These are phyloP conservation scores for Geum urbanum DNA, from an alignment of 306 rosid genomes.

Conservation along the genomic window DNA sequence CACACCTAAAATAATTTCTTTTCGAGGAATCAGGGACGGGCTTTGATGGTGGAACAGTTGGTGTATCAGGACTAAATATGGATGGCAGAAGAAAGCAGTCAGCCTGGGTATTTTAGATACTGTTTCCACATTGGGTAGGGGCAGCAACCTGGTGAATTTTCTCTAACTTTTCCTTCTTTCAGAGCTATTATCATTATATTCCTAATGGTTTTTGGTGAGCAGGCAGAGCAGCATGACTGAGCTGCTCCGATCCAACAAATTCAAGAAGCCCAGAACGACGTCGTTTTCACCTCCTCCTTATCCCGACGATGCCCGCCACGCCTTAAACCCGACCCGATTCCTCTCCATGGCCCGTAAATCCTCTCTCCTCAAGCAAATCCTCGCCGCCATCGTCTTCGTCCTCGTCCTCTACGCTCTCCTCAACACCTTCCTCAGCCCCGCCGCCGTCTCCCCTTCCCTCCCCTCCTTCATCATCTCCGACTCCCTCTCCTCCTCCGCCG, in stretches of 20 bases:
- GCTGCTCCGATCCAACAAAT: slow-evolving; percentile 20
- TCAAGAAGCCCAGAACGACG: slow-evolving; percentile 10
- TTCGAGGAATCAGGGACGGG: slow-evolving; percentile 55
- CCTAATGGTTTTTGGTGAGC: slow-evolving; percentile 74
- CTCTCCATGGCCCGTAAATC: slow-evolving; percentile 50
- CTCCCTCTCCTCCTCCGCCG: slow-evolving; percentile 9
- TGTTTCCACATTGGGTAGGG: slow-evolving; percentile 46
- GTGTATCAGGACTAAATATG: slow-evolving; percentile 59
- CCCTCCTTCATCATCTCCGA: slow-evolving; percentile 30
- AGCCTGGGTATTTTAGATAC: slow-evolving; percentile 67
- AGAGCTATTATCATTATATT: slow-evolving; percentile 83
- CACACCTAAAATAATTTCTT: too few relatives aligned
- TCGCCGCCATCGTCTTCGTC: slow-evolving; percentile 37
- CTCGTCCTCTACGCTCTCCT: slow-evolving; percentile 44
- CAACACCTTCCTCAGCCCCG: slow-evolving; percentile 43
- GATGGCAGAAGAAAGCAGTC: slow-evolving; percentile 42
- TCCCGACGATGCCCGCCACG: not conserved
- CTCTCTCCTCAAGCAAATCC: slow-evolving; percentile 51
- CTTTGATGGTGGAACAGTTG: slow-evolving; percentile 40
- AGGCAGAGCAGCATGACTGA: not conserved
- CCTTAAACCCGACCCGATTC: slow-evolving; percentile 12
- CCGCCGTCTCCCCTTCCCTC: slow-evolving; percentile 35
- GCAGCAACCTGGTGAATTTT: slow-evolving; percentile 65
- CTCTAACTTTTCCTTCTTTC: slow-evolving; percentile 78
- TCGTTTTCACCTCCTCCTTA: not conserved